phyloP scores from a whole-genome alignment of 2,329 filamentous ascomycete genomes.

The Amphichorda felina region DNA sequence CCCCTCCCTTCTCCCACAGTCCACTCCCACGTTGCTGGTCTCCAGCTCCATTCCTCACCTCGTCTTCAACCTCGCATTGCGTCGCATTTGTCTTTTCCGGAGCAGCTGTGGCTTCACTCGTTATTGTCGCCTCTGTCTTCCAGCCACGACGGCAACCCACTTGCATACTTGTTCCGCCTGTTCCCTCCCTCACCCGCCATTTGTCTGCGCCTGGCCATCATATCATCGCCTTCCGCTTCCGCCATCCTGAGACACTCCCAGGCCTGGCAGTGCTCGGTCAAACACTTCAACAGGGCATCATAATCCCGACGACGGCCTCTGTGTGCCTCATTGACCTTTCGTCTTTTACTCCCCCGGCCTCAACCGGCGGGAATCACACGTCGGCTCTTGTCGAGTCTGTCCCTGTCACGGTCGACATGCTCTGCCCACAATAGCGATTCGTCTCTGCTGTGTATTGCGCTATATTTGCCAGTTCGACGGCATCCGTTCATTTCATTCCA shows the following conservation, averaged over 20 bases:
- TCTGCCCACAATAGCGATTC: not conserved
- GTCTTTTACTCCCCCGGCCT: no score
- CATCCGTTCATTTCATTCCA: not conserved
- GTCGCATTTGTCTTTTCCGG: no score
- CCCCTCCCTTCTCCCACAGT: no score
- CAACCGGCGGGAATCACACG: no score
- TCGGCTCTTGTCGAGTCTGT: not conserved
- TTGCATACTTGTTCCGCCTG: not conserved
- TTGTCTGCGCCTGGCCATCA: not conserved
- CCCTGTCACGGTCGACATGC: not conserved
- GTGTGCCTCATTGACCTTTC: no score
- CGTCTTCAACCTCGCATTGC: no score
- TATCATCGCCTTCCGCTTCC: not conserved
- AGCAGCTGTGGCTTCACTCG: no score
- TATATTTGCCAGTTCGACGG: not conserved
- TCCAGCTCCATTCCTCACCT: no score
- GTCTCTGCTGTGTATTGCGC: not conserved
- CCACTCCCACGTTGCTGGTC: no score
- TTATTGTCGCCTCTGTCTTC: no score
- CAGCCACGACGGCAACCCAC: no score
- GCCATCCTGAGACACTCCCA: slow-evolving; percentile 1
- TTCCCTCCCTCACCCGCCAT: not conserved
- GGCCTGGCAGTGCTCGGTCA: not conserved
- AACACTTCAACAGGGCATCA: not conserved
- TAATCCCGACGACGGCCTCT: no score